Evolutionary conservation across 2,329 filamentous ascomycete species (phyloP).

Genomic region (Ophiostoma himal-ulmi): DNA sequence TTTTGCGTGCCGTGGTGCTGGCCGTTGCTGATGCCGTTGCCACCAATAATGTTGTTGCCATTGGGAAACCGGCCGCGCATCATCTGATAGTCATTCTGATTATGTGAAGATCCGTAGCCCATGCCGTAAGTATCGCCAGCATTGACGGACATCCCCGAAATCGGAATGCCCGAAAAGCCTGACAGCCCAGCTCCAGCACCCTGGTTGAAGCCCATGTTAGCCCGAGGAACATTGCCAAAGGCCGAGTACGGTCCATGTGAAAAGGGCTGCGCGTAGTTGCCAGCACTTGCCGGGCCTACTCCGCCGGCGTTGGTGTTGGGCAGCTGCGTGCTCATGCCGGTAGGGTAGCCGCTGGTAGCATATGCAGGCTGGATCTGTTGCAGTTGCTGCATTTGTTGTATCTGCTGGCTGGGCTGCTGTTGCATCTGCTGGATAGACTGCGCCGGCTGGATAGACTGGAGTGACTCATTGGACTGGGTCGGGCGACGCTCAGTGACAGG

Average conservation of each 20-base stretch:
- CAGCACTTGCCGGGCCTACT: not conserved
- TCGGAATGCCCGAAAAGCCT: not conserved
- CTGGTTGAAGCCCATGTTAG: constrained; percentile 27
- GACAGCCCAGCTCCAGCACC: constrained; percentile 35
- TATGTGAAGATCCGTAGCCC: constrained; percentile 36
- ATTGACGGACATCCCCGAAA: not conserved
- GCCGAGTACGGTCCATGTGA: constrained; percentile 39
- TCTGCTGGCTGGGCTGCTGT: constrained; percentile 19
- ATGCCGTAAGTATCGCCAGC: constrained; percentile 39
- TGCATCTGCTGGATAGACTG: constrained; percentile 12
- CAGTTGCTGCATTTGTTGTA: constrained; percentile 13
- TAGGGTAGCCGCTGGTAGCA: not conserved
- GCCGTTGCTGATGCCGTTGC: constrained; percentile 25
- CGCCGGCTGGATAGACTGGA: constrained; percentile 12
- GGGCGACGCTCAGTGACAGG: constrained; percentile 45
- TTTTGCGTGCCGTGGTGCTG: constrained; percentile 32
- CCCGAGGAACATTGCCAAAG: constrained; percentile 40
- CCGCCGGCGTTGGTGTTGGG: not conserved
- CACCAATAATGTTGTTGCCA: not conserved
- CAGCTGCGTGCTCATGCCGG: not conserved
- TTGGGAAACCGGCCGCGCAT: constrained; percentile 45
- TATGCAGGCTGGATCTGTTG: constrained; percentile 14
- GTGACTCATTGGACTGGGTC: constrained; percentile 14
- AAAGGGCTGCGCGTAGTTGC: constrained; percentile 31
- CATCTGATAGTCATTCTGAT: constrained; percentile 40